phyloP scores from a whole-genome alignment of 208 protist species.

The Tetramitus jugosus region DNA sequence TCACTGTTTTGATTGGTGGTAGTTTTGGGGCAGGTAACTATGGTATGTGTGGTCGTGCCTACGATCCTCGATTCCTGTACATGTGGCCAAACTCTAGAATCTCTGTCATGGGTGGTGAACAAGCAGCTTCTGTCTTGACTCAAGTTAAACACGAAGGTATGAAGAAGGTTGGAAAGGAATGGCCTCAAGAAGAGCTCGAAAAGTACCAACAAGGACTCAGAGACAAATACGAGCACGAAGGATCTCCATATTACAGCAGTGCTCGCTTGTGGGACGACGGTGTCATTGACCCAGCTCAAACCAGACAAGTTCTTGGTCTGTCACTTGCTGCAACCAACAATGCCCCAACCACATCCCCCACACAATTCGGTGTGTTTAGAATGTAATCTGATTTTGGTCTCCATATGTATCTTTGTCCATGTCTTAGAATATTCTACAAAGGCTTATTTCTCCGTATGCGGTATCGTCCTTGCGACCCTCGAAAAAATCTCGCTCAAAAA shows the following conservation, averaged over 20 bases:
- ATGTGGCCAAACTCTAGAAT: conserved; percentile 93
- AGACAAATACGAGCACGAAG: conserved; percentile 80
- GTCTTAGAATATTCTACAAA: too few species aligned
- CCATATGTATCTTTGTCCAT: too few species aligned
- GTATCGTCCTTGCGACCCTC: too few species aligned
- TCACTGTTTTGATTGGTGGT: conserved; percentile 87
- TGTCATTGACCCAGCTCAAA: conserved; percentile 78
- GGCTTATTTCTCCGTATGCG: too few species aligned
- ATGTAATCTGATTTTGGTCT: too few species aligned
- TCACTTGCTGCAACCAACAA: conserved; percentile 58
- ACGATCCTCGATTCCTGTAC: conserved; percentile 77
- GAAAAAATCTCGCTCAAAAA: too few species aligned
- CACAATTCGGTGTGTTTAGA: conserved; percentile 78
- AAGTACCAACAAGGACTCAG: conserved; percentile 60
- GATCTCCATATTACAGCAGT: conserved; percentile 76
- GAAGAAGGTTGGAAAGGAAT: conserved; percentile 26
- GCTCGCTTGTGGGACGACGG: conserved; percentile 92
- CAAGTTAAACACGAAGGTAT: conserved; percentile 52
- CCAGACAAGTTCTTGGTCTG: conserved; percentile 68
- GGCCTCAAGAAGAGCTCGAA: conserved; percentile 48
- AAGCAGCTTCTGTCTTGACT: conserved; percentile 78
- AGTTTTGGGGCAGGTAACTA: conserved; percentile 94
- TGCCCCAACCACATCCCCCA: conserved; percentile 48
- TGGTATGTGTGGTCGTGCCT: conserved; percentile 82
- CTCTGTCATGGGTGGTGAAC: conserved; percentile 90